Evolutionary conservation across 1,284 basidiomycete species (phyloP).

Genomic region (Fistulinella cinereoalba): DNA sequence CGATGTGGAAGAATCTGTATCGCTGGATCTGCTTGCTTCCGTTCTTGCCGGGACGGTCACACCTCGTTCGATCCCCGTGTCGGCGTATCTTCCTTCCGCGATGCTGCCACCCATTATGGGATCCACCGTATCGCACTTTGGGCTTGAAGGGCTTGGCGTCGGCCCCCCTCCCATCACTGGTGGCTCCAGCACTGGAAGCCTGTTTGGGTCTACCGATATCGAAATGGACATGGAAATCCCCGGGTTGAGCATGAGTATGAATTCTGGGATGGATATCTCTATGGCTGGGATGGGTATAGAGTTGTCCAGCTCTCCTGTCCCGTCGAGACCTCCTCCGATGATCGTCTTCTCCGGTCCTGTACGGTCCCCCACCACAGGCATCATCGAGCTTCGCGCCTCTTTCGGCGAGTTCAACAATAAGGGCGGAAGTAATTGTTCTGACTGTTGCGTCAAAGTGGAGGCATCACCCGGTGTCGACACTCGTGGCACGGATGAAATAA

Average conservation of each 20-base stretch:
- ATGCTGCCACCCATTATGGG: constrained; percentile 23
- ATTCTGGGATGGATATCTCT: constrained; percentile 27
- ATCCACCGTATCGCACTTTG: constrained; percentile 26
- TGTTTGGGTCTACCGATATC: constrained; percentile 35
- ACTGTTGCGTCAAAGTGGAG: constrained; percentile 29
- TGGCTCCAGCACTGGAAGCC: constrained; percentile 25
- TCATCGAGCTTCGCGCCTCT: constrained; percentile 29
- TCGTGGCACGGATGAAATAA: constrained; percentile 31
- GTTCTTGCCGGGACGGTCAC: constrained; percentile 30
- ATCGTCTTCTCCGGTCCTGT: constrained; percentile 28
- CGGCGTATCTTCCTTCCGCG: constrained; percentile 30
- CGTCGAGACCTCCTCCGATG: constrained; percentile 28
- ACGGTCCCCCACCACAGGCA: constrained; percentile 13
- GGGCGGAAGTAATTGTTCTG: constrained; percentile 13
- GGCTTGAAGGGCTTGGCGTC: constrained; percentile 26
- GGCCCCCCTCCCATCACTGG: constrained; percentile 25
- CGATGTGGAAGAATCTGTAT: constrained; percentile 38
- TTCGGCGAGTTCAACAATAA: constrained; percentile 26
- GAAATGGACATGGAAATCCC: constrained; percentile 37
- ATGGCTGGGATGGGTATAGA: constrained; percentile 29
- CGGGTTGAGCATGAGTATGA: constrained; percentile 36
- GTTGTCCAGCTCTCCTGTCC: constrained; percentile 22
- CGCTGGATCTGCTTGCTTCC: constrained; percentile 26
- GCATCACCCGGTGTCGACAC: constrained; percentile 27
- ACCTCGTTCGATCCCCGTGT: constrained; percentile 33